phyloP scores from a whole-genome alignment of 306 rosid species.

The Dalbergia cochinchinensis region DNA sequence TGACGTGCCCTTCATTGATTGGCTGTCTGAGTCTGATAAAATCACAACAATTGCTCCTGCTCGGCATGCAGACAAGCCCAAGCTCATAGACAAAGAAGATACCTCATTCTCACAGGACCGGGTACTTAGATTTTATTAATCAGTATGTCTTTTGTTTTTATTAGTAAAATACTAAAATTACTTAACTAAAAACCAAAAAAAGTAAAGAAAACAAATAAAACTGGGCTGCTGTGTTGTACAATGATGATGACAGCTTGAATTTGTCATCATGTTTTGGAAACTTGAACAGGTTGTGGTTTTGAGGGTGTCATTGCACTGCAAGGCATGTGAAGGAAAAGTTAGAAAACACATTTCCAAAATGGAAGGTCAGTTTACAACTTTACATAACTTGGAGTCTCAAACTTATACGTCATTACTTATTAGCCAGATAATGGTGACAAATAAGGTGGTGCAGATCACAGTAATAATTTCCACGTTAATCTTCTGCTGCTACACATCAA shows the following conservation, averaged over 20 bases:
- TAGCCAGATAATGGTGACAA: too few species aligned
- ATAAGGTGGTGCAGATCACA: too few species aligned
- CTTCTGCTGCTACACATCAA: too few species aligned
- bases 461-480: too few species aligned
- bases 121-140: slow-evolving; percentile 44
- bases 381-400: not conserved
- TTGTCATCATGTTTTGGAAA: slow-evolving; percentile 4
- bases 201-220: too few species aligned
- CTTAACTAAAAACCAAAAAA: too few species aligned
- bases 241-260: slow-evolving; percentile 5
- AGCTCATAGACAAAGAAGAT: not conserved
- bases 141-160: not conserved
- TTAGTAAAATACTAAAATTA: too few species aligned
- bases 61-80: slow-evolving; percentile 41
- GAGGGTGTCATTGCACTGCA: slow-evolving; percentile 77
- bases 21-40: slow-evolving; percentile 50
- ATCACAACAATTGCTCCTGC: slow-evolving; percentile 37
- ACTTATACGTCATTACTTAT: too few species aligned
- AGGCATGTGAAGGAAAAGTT: slow-evolving; percentile 77
- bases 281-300: slow-evolving; percentile 66
- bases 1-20: slow-evolving; percentile 53
- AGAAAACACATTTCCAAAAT: slow-evolving; percentile 77
- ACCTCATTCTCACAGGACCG: slow-evolving; percentile 44
- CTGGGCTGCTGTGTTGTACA: not conserved
- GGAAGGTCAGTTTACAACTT: slow-evolving; percentile 64